A percentile compares a stretch with the other conserved stretches of the same genome.
phyloP scores from a whole-genome alignment of 2,329 filamentous ascomycete species.

The Fusarium sp. region DNA sequence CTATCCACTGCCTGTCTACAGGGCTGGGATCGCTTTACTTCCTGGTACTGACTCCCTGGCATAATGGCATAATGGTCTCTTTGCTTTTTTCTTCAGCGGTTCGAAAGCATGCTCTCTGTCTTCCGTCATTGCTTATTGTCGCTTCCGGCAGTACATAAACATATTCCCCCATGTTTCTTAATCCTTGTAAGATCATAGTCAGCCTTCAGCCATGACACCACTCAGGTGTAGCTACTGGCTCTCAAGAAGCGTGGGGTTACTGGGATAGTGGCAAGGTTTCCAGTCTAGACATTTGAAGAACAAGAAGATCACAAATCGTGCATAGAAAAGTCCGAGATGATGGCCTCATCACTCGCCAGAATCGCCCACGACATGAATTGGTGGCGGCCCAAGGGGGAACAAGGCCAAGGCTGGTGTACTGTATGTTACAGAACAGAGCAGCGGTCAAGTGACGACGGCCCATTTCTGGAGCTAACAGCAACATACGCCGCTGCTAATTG shows the following conservation, averaged over 20 bases:
- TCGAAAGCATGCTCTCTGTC: slow-evolving; percentile 17
- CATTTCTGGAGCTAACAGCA: slow-evolving; percentile 34
- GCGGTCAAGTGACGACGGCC: slow-evolving; percentile 40
- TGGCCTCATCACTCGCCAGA: slow-evolving; percentile 39
- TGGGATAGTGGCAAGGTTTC: slow-evolving; percentile 35
- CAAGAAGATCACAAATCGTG: slow-evolving; percentile 31
- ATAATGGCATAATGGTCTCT: neutral
- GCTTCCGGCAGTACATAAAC: slow-evolving; percentile 23
- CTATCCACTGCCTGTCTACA: slow-evolving; percentile 5
- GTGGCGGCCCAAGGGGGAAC: slow-evolving; percentile 33
- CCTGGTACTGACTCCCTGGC: slow-evolving; percentile 9
- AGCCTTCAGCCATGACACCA: slow-evolving; percentile 38
- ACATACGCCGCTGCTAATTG: slow-evolving; percentile 21
- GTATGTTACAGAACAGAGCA: slow-evolving; percentile 30
- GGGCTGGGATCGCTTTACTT: slow-evolving; percentile 18
- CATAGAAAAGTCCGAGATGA: slow-evolving; percentile 30
- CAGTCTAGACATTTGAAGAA: slow-evolving; percentile 24
- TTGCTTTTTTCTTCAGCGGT: slow-evolving; percentile 28
- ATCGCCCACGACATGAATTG: slow-evolving; percentile 34
- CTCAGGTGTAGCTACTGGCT: slow-evolving; percentile 31
- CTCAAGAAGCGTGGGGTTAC: slow-evolving; percentile 37
- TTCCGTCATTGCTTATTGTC: slow-evolving; percentile 23
- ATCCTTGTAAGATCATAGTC: slow-evolving; percentile 21
- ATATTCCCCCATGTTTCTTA: slow-evolving; percentile 6
- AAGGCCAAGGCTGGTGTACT: slow-evolving; percentile 11